Evolutionary conservation across 768 basidiomycete species (phyloP), one percentile per base, ranked within the genome.

Genomic region (Trametes gibbosa): DNA sequence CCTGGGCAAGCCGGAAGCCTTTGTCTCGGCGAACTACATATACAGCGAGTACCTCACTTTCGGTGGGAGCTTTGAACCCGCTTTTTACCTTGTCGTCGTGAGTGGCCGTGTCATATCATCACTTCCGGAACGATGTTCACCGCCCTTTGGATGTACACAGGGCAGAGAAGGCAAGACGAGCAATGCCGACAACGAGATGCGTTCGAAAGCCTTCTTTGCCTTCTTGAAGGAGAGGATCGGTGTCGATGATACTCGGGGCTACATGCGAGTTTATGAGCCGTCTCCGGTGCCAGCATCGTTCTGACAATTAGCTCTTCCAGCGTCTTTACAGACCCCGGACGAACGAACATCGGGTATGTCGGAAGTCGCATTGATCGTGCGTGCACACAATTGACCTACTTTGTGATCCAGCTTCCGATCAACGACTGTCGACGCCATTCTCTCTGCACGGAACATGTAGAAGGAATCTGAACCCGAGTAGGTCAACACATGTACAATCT

Each of bases 1-100:
- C 10, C 69, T 89, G 60, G 68, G 69, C 0, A 89, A 86, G 67
- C 84, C 84, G 0, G 81, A 85, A 64, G 29, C 58, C 13, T 77
- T 78, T 62, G 82, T 90, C 63, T 75, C 78, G n/a, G 73, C 83
- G 61, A 77, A 78, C 62, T 78, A 84, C 64, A 75, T 69, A 12
- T 77, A 84, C 74, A 83, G 85, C 63, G 83, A 88, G 53, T 77
- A 75, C 35, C 77, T 89, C 59, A 78, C 83, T 2, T 89, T 84
- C 65, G 75, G 63, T n/a, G 87, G 87, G 14, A 81, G 81, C 4
- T 81, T 86, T 53, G 86, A 88, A 14, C 87, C 87, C 19, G 84
- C 86, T 3, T 81, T 87, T 71, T 73, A 79, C 50, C 72, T 90
- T 52, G 71, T 69, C 48, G 72, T 87, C 58, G 89, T 90, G 59